Evolutionary conservation across 1,139 yeast genomes (phyloP), one percentile per base, ranked within the genome.

Genomic region (Suhomyces bokatorum): DNA sequence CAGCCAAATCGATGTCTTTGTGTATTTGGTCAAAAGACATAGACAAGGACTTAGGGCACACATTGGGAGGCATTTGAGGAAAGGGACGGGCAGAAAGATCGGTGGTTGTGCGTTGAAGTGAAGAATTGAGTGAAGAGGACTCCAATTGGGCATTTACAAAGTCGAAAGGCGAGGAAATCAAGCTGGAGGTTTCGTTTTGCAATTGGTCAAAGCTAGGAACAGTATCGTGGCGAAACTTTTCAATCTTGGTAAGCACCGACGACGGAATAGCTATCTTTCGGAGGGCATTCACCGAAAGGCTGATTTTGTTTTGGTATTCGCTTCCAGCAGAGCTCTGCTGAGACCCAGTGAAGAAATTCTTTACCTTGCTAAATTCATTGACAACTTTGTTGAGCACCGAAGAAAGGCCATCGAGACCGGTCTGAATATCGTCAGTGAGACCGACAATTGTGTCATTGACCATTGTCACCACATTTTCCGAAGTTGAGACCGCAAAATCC

Each of bases 401-500:
- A 0, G 85, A 70, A 3, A 84, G 49, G 17, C 79, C 85, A 13
- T 69, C 70, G 34, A 86, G 64, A 0, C 91, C 93, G 32, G 70
- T 73, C 44, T 87, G 83, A 17, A 89, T 68, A 8, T 81, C 88
- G 33, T 70, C 67, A 0, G 89, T 77, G 12, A 83, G 66, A 0
- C 68, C 67, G 1, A 66, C 67, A 1, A 88, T 64, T 0, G 95
- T 82, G 3, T 65, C 65, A 56, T 90, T 87, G 1, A 88, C 86
- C 28, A 75, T 70, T 8, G 64, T 59, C 4, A 89, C 71, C 2
- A 87, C 68, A 1, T 76, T 61, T 54, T 84, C 87, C 0, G 95
- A 81, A 0, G 90, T 79, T 58, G 88, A 87, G 2, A 86, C 63
- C 0, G 95, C 95, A 34, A 82, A 80, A 50, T 81, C 82, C 1